phyloP scores from a whole-genome alignment of 257 asterid genomes.

The Anisodus tanguticus region DNA sequence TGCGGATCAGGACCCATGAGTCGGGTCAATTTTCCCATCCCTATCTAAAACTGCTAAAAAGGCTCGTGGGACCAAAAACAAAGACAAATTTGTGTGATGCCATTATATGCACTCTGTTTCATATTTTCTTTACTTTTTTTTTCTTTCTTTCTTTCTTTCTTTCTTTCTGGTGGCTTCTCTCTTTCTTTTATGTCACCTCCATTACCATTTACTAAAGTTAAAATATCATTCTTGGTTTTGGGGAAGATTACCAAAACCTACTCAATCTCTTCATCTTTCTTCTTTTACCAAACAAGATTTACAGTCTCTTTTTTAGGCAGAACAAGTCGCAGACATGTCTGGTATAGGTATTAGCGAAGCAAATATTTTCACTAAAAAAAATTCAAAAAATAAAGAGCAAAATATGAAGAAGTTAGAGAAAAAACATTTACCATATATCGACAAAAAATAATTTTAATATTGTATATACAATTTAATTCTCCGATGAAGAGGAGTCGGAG shows the following conservation, averaged over 20 bases:
- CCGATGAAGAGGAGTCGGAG: fast-evolving
- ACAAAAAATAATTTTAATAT: too few relatives aligned
- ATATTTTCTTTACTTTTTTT: slow-evolving; percentile 29
- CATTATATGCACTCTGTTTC: slow-evolving; percentile 42
- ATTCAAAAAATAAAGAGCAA: background rate
- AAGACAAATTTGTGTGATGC: slow-evolving; percentile 42
- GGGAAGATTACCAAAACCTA: slow-evolving; percentile 36
- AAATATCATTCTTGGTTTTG: slow-evolving; percentile 41
- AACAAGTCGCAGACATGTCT: background rate
- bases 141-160: too few relatives aligned
- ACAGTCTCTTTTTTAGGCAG: slow-evolving; percentile 21
- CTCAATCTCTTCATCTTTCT: slow-evolving; percentile 32
- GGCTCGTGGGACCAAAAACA: slow-evolving; percentile 44
- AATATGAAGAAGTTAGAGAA: background rate
- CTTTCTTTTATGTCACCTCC: slow-evolving; percentile 37
- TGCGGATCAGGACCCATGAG: too few relatives aligned
- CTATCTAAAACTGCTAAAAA: slow-evolving; percentile 26
- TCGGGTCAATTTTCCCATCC: too few relatives aligned
- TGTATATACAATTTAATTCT: background rate
- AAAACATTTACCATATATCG: background rate
- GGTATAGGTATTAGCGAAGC: background rate
- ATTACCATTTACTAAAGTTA: slow-evolving; percentile 42
- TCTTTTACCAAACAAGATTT: slow-evolving; percentile 13
- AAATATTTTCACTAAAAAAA: background rate
- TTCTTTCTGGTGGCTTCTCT: slow-evolving; percentile 41